Evolutionary conservation across 2,329 filamentous ascomycete species (phyloP).

Genomic region (Verticillium alfalfae): DNA sequence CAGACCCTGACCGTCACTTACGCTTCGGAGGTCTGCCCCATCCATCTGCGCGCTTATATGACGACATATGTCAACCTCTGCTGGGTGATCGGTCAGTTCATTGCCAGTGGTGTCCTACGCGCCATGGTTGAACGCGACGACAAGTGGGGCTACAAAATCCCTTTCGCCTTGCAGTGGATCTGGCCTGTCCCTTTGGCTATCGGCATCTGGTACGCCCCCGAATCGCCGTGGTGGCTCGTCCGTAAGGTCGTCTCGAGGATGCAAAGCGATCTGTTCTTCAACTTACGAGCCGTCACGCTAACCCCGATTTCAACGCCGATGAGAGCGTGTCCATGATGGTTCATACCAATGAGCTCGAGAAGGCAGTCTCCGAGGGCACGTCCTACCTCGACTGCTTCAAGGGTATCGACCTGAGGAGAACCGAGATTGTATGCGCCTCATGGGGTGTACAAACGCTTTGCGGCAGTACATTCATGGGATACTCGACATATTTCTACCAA

Average conservation of each 20-base stretch:
- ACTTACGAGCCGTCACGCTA: slow-evolving; percentile 25
- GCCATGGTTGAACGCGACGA: slow-evolving; percentile 28
- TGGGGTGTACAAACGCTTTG: slow-evolving; percentile 35
- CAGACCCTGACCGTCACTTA: slow-evolving; percentile 42
- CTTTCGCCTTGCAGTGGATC: slow-evolving; percentile 44
- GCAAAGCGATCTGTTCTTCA: slow-evolving; percentile 31
- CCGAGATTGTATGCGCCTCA: slow-evolving; percentile 33
- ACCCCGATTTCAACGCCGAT: slow-evolving; percentile 28
- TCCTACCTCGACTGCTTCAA: slow-evolving; percentile 43
- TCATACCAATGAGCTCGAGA: slow-evolving; percentile 44
- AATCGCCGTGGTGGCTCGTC: slow-evolving; percentile 46
- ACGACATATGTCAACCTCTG: slow-evolving; percentile 44
- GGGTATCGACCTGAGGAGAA: slow-evolving; percentile 37
- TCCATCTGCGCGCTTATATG: slow-evolving; percentile 41
- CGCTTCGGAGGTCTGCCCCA: slow-evolving; percentile 39
- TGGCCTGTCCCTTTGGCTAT: slow-evolving; percentile 40
- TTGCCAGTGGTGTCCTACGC: slow-evolving; percentile 35
- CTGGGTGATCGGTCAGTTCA: slow-evolving; percentile 43
- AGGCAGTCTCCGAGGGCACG: slow-evolving; percentile 29
- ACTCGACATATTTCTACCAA: slow-evolving; percentile 34
- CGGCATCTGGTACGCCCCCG: slow-evolving; percentile 36
- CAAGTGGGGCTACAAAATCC: slow-evolving; percentile 40
- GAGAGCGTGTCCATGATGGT: slow-evolving; percentile 45
- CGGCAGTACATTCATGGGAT: slow-evolving; percentile 28
- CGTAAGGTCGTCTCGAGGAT: slow-evolving; percentile 29